Percentiles rank a stretch among this genome's conserved stretches.
Evolutionary conservation across 208 protist species (phyloP).

Genomic region (Leishmania tropica): DNA sequence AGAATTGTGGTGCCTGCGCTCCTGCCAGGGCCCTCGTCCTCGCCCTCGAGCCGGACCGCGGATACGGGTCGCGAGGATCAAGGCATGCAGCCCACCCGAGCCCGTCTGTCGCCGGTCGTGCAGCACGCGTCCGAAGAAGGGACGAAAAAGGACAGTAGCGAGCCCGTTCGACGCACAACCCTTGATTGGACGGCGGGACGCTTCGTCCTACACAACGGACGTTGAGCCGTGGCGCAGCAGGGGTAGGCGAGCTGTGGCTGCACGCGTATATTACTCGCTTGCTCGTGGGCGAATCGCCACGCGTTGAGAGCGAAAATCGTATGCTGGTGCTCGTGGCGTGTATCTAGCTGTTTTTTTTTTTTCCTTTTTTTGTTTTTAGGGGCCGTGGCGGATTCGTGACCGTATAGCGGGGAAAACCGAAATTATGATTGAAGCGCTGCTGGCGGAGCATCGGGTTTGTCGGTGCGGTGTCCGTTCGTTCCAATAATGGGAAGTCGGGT

Average conservation of each 20-base stretch:
- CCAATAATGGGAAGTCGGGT: too few relatives aligned
- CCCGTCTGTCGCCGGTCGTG: neutral
- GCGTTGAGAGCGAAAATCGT: neutral
- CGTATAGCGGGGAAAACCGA: too few relatives aligned
- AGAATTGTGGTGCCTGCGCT: neutral
- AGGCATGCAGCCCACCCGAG: neutral
- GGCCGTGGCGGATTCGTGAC: too few relatives aligned
- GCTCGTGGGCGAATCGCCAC: neutral
- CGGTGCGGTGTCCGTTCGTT: too few relatives aligned
- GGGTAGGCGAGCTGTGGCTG: neutral
- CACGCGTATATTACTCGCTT: neutral
- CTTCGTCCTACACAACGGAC: neutral
- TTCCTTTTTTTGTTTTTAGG: neutral
- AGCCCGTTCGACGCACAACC: neutral
- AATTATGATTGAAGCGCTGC: neutral
- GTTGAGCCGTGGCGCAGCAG: neutral
- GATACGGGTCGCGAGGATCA: neutral
- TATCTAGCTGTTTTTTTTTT: neutral
- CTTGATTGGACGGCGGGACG: neutral
- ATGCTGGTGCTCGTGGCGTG: neutral
- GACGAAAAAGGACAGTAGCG: neutral
- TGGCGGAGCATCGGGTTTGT: too few relatives aligned
- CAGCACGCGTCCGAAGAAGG: neutral
- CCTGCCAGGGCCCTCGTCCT: neutral
- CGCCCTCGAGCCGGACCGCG: neutral